Percentiles rank a stretch among this genome's conserved stretches.
Evolutionary conservation across 768 basidiomycete species (phyloP).

Genomic region (Boletus subcaerulescens): DNA sequence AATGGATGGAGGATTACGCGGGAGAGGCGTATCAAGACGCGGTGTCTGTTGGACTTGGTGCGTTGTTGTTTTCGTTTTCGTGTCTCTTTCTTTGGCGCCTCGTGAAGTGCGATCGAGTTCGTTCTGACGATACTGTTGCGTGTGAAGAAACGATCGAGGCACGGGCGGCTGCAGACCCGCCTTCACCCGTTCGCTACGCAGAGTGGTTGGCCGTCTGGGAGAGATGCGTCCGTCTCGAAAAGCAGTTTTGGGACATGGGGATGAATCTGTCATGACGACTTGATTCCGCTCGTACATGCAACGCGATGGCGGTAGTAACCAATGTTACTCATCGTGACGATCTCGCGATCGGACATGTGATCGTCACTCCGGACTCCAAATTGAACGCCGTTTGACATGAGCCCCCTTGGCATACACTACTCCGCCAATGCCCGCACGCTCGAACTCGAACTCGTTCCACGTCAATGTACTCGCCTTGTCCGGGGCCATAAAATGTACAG

Average conservation of each 20-base stretch:
- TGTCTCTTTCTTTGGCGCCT: neutral
- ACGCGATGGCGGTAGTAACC: too few relatives aligned
- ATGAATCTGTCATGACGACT: slow-evolving; percentile 23
- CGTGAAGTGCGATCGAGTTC: too few relatives aligned
- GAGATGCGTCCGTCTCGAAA: slow-evolving; percentile 74
- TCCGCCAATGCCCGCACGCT: too few relatives aligned
- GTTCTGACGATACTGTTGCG: neutral
- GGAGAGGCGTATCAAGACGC: slow-evolving; percentile 70
- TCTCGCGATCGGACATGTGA: too few relatives aligned
- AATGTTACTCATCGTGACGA: too few relatives aligned
- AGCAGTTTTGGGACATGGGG: slow-evolving; percentile 84
- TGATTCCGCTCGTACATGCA: too few relatives aligned
- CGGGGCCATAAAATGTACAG: too few relatives aligned
- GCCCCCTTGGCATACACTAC: too few relatives aligned
- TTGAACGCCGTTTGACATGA: too few relatives aligned
- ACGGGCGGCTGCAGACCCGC: slow-evolving; percentile 57
- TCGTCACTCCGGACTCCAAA: too few relatives aligned
- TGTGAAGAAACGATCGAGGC: slow-evolving; percentile 69
- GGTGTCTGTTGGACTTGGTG: slow-evolving; percentile 72
- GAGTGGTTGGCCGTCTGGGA: slow-evolving; percentile 76
- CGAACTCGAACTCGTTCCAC: too few relatives aligned
- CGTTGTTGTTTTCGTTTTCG: slow-evolving; percentile 18
- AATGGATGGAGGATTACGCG: slow-evolving; percentile 79
- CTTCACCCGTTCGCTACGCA: slow-evolving; percentile 53
- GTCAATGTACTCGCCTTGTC: too few relatives aligned